Base-by-base conservation (phyloP, 2,329 filamentous ascomycete genomes). In the Cadophora sp. region DNA sequence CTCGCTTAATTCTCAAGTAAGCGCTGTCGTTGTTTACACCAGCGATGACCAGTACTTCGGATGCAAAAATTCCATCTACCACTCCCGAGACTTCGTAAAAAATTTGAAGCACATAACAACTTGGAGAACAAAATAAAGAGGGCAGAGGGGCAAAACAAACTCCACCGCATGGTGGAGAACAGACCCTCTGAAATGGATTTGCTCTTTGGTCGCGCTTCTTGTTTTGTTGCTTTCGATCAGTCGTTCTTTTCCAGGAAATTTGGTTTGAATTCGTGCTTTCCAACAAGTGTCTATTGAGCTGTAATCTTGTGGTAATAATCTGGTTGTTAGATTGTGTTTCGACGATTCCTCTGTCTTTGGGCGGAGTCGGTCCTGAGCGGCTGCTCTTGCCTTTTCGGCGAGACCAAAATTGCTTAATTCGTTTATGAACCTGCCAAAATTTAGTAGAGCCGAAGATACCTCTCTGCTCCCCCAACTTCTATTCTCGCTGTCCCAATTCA, bases 101-200 rank as follows among this genome's bases (percentile, higher is more conserved):
- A n/a, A n/a, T n/a, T n/a, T n/a, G n/a, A n/a, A n/a, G n/a, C n/a
- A 22, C 4, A 22, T 6, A 8, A 22, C n/a, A 7, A 6, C 43
- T 48, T 3, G 43, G 8, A 12, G 12, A 31, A n/a, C 9, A n/a
- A 55, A 19, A 0, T n/a, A 8, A 16, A 55, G 6, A 27, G 26
- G 14, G 7, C 8, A 55, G n/a, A 31, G n/a, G 29, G 50, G 27
- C 51, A 55, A 55, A 55, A 55, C 51, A 55, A 55, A 55, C 27
- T 55, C 51, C 51, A 55, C 51, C 51, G 51, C 26, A 31, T 55
- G 51, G 51, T 31, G 51, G 51, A 55, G 27, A 55, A 55, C 51
- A 55, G 31, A n/a, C 51, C 26, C 51, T 29, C 51, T 55, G 51
- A 31, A 19, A 55, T 55, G 27, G 51, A 31, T 19, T 55, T 55